Base-by-base conservation (phyloP, 805 yeast genomes). In the Kazachstania psychrophila region DNA sequence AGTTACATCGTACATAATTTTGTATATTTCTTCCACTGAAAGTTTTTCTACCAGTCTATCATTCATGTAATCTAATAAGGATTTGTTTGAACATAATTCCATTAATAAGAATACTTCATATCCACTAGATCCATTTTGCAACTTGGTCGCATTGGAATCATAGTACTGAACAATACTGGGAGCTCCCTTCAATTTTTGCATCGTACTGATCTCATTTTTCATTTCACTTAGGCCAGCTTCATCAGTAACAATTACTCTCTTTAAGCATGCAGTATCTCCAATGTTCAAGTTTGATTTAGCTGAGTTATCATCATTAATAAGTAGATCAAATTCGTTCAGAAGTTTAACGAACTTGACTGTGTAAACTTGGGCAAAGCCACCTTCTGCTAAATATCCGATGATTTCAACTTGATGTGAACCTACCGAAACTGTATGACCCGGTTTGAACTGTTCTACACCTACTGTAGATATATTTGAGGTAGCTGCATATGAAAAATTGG, bases 31-130 rank as follows among this genome's bases (percentile, higher is more conserved):
- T 10, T 64, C 61, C 51, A 83, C 94, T 0, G 72, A 64, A 36
- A 89, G 68, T 54, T 88, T 89, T 10, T 85, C 79, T 44, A 82
- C 75, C 39, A 89, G 70, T 36, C 88, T 70, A 14, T 79, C 71
- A 60, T 89, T 92, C 97, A 89, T 88, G 54, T 72, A 88, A 55
- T 92, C 96, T 42, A 89, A 68, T 32, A 94, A 71, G 13, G 95
- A 85, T 44, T 81, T 73, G 56, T 82, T 83, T 9, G 94, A 79
- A 56, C 98, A 89, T 49, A 79, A 73, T 58, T 89, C 98, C 97
- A 89, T 92, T 45, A 89, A 66, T 29, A 89, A 75, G 38, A 89
- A 66, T 7, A 92, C 96, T 61, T 89, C 97, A 57, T 85, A 92
- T 1, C 74, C 75, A 8, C 58, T 57, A 20, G 51, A 45, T 10